Evolutionary conservation across 257 asterid genomes (phyloP), one percentile per base, ranked within the genome.

Genomic region (Ajuga chamaepitys): DNA sequence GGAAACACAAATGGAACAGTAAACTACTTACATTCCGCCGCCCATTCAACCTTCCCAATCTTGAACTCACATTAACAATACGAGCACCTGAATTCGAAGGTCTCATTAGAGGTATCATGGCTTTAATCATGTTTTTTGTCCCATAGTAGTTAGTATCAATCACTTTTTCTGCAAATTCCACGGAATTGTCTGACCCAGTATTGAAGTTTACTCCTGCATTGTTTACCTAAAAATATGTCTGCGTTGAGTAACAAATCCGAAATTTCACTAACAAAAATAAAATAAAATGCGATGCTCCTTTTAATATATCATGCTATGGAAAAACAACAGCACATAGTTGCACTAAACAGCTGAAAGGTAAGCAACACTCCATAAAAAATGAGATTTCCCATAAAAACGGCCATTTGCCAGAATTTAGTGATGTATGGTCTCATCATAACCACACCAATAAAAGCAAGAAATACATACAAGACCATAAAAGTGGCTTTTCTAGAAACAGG

Each of bases 131-230:
- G 53, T 77, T 87, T 77, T 86, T 92, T 65, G 97, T 85, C 73
- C 98, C 98, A 13, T 70, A 80, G 73, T 92, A 92, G 82, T 89
- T 92, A 68, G 97, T 87, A 21, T 5, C 53, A n/a, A 92, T 79
- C 53, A 87, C 96, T 32, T 75, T 74, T 69, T 89, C 93, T 46
- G 95, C 91, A 57, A 32, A 67, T 70, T 89, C 95, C 64, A 87
- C 88, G 1, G 88, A 83, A 78, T 89, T 92, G 17, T 85, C 89
- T 5, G 91, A 45, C 65, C 95, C 95, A 9, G 74, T 18, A 69
- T 89, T 92, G 85, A 74, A 84, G 72, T 89, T 92, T 50, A 87
- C 86, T 71, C 98, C 98, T 32, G 98, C 98, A 77, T 85, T 92
- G 74, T 89, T 92, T 46, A 92, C 80, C 98, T 92, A 65, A 40